Base-by-base conservation (phyloP, 768 basidiomycete genomes). In the Xerocomellus chrysenteron region DNA sequence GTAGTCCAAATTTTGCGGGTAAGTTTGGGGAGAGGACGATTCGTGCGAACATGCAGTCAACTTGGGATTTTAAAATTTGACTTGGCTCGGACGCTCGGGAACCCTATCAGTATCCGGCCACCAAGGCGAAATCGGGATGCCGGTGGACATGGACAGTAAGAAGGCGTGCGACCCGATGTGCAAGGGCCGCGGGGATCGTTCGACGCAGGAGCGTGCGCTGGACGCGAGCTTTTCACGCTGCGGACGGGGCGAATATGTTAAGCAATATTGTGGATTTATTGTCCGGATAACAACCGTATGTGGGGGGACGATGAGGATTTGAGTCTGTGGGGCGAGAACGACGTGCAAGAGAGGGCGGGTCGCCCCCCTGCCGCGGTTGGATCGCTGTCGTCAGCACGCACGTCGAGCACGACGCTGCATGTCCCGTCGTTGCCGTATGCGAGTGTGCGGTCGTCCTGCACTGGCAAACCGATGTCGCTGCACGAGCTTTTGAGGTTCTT, bases 271-370 rank as follows among this genome's bases (percentile, higher is more conserved):
- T 97, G 94, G 94, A 90, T 86, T 35, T 97, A 95, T 68, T 88
- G 88, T 56, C 77, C 89, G 0, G 90, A 96, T 63, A 87, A 86
- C 65, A 79, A 77, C 26, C 92, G 97, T 67, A 76, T 82, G 66
- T 97, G 91, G 92, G 94, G 96, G 14, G 96, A 98, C 70, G 83
- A 91, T 73, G 96, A 99, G 74, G 96, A 98, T 74, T 70, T 98
- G 56, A 93, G 90, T 60, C 59, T 98, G 13, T 98, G 90, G 91
- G 88, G 87, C 62, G 61, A 71, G 4, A 91, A 94, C 61, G 94
- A 98, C 68, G 58, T 85, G 57, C 68, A 4, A 5, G n/a, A 10
- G 24, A 21, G 17, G 19, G 39, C 32, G 33, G 9, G 17, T 10
- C 14, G 5, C 2, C 9, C 4, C 5, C 2, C 2, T 7, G 24